Conservation (phyloP, 805 yeast species). For the Yueomyces sinensis region DNA sequence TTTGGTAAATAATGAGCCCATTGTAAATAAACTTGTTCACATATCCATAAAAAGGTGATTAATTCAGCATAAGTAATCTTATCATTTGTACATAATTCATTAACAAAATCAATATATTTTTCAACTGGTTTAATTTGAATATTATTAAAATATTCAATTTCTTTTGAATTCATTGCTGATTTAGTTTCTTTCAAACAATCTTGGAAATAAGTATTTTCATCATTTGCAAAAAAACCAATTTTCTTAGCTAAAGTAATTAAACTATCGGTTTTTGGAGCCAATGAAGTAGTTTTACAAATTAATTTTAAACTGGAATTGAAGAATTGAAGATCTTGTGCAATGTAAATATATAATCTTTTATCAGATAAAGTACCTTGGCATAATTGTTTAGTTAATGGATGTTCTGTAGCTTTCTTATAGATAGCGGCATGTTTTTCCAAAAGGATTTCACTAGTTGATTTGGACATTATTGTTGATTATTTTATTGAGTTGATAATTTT, state of each 20-base stretch:
- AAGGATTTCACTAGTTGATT: conserved; percentile 13
- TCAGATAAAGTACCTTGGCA: conserved; percentile 34
- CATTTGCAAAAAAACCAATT: conserved; percentile 35
- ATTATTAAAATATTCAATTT: conserved; percentile 6
- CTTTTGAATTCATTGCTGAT: conserved; percentile 6
- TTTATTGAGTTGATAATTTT: too few relatives aligned
- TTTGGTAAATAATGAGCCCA: conserved; percentile 35
- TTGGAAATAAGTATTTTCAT: conserved; percentile 36
- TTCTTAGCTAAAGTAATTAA: conserved; percentile 34
- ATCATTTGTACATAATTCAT: conserved; percentile 17
- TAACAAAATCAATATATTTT: conserved; percentile 26
- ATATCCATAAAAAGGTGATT: conserved; percentile 31
- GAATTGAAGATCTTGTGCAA: conserved; percentile 36
- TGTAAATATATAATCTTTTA: conserved; percentile 29
- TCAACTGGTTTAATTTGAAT: conserved; percentile 23
- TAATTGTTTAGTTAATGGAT: conserved; percentile 31
- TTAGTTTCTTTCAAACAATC: conserved; percentile 20
- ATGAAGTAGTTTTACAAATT: conserved; percentile 31
- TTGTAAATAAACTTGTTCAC: conserved; percentile 38
- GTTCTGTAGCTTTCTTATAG: conserved; percentile 25
- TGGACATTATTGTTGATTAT: not conserved
- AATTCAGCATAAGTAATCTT: conserved; percentile 27
- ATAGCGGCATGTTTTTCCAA: conserved; percentile 12
- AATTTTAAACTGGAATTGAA: conserved; percentile 31
- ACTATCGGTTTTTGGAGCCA: conserved; percentile 28